Conservation (phyloP, 1,284 basidiomycete genomes). For the Fomitopsis betulina region DNA sequence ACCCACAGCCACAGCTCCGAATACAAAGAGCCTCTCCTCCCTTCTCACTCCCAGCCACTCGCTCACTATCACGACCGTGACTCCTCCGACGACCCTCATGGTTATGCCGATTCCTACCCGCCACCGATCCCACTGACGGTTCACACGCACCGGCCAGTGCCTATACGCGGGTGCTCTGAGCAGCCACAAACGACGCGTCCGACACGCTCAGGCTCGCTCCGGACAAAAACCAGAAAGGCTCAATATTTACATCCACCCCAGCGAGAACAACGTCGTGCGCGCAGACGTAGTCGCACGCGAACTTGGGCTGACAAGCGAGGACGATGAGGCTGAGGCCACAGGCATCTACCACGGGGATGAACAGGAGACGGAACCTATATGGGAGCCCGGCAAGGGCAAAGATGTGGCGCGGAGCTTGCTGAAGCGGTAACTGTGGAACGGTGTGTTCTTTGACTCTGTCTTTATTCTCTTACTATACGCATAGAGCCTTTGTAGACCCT, state of each 20-base stretch:
- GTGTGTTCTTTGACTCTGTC: not conserved
- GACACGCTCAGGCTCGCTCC: conserved; percentile 27
- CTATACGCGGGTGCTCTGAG: conserved; percentile 3
- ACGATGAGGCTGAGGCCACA: conserved; percentile 27
- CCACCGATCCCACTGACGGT: conserved; percentile 9
- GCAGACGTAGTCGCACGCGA: conserved; percentile 55
- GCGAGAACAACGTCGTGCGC: conserved; percentile 54
- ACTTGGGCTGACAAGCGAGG: conserved; percentile 43
- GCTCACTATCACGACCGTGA: conserved; percentile 15
- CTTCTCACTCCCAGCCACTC: conserved; percentile 3
- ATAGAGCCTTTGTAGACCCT: not conserved
- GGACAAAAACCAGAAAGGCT: conserved; percentile 53
- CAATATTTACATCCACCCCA: conserved; percentile 57
- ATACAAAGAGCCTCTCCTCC: conserved; percentile 35
- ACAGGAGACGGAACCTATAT: conserved; percentile 11
- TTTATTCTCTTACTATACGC: not conserved
- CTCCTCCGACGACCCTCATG: conserved; percentile 10
- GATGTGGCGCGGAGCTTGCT: conserved; percentile 33
- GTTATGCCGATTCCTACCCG: conserved; percentile 7
- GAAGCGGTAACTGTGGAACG: conserved; percentile 8
- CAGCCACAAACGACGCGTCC: conserved; percentile 8
- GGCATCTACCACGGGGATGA: conserved; percentile 25
- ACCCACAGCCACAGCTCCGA: conserved; percentile 19
- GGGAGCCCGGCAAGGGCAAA: conserved; percentile 37
- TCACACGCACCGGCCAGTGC: conserved; percentile 13